Percentiles rank a stretch among this genome's conserved stretches.
phyloP scores from a whole-genome alignment of 2,329 filamentous ascomycete genomes.

The Aspergillus aculeatinus region DNA sequence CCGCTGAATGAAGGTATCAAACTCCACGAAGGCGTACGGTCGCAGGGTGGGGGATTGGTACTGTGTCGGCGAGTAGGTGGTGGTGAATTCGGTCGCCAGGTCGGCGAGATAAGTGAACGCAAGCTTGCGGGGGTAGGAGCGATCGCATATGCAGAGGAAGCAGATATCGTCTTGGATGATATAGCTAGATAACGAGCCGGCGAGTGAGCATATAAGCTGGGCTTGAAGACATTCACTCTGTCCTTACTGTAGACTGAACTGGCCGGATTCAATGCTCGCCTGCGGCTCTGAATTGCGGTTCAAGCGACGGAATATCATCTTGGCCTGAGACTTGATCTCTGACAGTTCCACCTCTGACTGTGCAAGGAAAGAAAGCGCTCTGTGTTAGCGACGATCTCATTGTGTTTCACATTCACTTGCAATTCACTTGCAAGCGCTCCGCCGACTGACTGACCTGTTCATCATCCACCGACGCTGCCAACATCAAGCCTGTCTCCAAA shows the following conservation, averaged over 20 bases:
- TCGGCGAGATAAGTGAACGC: slow-evolving; percentile 98
- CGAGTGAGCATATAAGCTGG: background rate
- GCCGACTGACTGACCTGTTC: slow-evolving; percentile 59
- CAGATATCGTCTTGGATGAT: slow-evolving; percentile 78
- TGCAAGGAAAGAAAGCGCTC: background rate
- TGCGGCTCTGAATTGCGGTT: slow-evolving; percentile 86
- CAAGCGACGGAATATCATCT: slow-evolving; percentile 83
- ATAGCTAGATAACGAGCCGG: slow-evolving; percentile 59
- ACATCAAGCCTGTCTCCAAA: slow-evolving; percentile 70
- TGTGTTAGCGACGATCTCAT: slow-evolving; percentile 4
- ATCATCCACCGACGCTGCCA: slow-evolving; percentile 93
- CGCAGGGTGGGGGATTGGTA: slow-evolving; percentile 73
- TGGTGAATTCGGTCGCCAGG: slow-evolving; percentile 85
- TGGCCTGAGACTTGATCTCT: slow-evolving; percentile 87
- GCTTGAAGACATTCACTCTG: background rate
- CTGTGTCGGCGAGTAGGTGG: slow-evolving; percentile 72
- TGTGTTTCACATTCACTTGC: background rate
- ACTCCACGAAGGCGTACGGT: slow-evolving; percentile 96
- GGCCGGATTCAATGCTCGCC: slow-evolving; percentile 83
- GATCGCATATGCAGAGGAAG: slow-evolving; percentile 92
- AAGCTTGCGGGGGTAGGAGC: slow-evolving; percentile 93
- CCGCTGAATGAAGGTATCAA: slow-evolving; percentile 93
- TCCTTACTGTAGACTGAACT: slow-evolving; percentile 80
- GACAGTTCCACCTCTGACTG: slow-evolving; percentile 71
- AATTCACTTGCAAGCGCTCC: slow-evolving; percentile 1